These are phyloP conservation scores for Colletotrichum costaricense DNA, from an alignment of 2,329 filamentous ascomycete genomes.

Conservation along the genomic window DNA sequence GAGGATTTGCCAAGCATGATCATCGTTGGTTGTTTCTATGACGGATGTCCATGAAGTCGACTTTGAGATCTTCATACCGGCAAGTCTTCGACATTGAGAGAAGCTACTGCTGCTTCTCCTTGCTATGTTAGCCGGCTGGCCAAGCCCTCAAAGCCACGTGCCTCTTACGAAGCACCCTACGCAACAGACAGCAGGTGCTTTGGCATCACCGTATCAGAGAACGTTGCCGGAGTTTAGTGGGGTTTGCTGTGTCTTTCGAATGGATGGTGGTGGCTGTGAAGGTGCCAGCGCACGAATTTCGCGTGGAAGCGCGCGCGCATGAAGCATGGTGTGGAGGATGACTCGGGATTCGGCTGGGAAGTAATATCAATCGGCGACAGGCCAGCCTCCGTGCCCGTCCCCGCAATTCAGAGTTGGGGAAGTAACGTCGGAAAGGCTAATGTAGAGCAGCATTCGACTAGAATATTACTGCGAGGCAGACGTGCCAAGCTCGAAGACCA, in stretches of 20 bases:
- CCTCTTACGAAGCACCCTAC: constrained; percentile 9
- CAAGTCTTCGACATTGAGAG: neutral
- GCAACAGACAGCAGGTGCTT: neutral
- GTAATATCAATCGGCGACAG: constrained; percentile 19
- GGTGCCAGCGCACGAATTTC: constrained; percentile 23
- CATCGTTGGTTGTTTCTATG: neutral
- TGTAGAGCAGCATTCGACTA: neutral
- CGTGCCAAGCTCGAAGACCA: neutral
- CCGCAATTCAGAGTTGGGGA: constrained; percentile 30
- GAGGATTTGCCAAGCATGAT: neutral
- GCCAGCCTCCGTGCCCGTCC: constrained; percentile 3
- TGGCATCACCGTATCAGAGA: neutral
- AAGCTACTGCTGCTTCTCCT: neutral
- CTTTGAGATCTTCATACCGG: neutral
- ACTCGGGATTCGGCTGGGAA: constrained; percentile 22
- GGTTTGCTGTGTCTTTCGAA: constrained; percentile 4
- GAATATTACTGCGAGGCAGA: neutral
- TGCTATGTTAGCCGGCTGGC: neutral
- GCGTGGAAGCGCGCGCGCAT: constrained; percentile 15
- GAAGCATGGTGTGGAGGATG: constrained; percentile 20
- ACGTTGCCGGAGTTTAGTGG: constrained; percentile 12
- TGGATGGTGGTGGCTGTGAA: constrained; percentile 31
- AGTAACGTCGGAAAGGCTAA: neutral
- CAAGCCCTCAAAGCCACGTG: constrained; percentile 2
- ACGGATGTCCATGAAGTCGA: neutral